phyloP scores from a whole-genome alignment of 768 basidiomycete species.

The Pulveroboletus ravenelii region DNA sequence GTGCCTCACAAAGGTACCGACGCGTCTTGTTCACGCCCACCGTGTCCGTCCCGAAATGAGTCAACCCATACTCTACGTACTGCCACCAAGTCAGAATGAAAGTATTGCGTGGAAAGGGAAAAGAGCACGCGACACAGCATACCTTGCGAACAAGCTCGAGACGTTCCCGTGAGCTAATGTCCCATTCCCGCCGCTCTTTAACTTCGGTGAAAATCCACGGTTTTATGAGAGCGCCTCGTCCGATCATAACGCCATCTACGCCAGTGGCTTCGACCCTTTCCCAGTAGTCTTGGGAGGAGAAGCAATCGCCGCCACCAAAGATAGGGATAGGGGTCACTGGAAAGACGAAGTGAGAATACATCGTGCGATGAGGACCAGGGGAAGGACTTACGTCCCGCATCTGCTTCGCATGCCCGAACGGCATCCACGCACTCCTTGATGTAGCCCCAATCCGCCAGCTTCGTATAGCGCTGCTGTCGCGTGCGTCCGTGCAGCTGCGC shows the following conservation, averaged over 20 bases:
- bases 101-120: not conserved
- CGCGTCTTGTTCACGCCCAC: constrained; percentile 87
- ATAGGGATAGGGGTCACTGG: constrained; percentile 84
- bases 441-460: constrained; percentile 92
- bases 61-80: constrained; percentile 86
- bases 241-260: constrained; percentile 95
- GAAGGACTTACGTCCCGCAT: constrained; percentile 58
- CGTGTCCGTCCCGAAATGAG: constrained; percentile 83
- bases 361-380: not conserved
- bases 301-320: constrained; percentile 95
- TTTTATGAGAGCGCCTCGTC: constrained; percentile 92
- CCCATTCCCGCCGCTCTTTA: constrained; percentile 90
- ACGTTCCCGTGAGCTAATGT: constrained; percentile 81
- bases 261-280: constrained; percentile 68
- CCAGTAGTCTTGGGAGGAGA: constrained; percentile 83
- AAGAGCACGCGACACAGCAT: constrained; percentile 11
- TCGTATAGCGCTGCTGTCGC: constrained; percentile 90
- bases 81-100: constrained; percentile 25
- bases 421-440: constrained; percentile 82
- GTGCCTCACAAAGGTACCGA: constrained; percentile 89
- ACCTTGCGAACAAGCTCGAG: constrained; percentile 77
- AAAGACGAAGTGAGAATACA: not conserved
- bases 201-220: constrained; percentile 96
- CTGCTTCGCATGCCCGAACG: constrained; percentile 64
- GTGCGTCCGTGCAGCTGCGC: constrained; percentile 90